A percentile compares a stretch with the other conserved stretches of the same genome.
These are phyloP conservation scores for Epichloe bromicola DNA, from an alignment of 2,329 filamentous ascomycete genomes.

Conservation along the genomic window DNA sequence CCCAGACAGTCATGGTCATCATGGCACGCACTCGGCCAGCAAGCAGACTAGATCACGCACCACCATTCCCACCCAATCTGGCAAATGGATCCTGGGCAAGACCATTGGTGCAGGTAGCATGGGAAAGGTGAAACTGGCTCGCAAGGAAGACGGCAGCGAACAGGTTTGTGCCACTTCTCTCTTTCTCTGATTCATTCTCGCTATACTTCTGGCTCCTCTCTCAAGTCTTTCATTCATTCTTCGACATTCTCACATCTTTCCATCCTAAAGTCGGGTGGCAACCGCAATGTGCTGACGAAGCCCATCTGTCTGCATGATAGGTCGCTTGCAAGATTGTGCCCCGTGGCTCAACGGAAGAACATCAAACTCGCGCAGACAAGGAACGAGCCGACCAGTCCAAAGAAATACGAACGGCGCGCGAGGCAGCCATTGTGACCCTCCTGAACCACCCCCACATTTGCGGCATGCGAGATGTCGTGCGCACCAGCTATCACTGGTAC, in stretches of 20 bases:
- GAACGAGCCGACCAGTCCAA: conserved; percentile 93
- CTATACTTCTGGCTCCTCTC: neutral
- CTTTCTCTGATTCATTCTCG: neutral
- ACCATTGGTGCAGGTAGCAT: conserved; percentile 96
- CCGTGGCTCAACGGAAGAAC: conserved; percentile 77
- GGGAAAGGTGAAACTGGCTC: conserved; percentile 95
- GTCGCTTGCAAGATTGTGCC: conserved; percentile 97
- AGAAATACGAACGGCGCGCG: conserved; percentile 85
- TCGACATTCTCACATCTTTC: neutral
- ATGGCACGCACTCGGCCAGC: conserved; percentile 23
- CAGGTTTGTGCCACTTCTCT: conserved; percentile 46
- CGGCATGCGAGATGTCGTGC: conserved; percentile 85
- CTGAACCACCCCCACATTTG: conserved; percentile 94
- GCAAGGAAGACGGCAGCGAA: conserved; percentile 79
- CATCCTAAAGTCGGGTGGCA: neutral
- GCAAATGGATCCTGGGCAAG: conserved; percentile 91
- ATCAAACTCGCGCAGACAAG: conserved; percentile 55
- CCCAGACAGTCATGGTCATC: conserved; percentile 25
- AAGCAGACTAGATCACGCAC: conserved; percentile 52
- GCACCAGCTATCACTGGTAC: conserved; percentile 98
- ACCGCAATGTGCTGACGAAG: neutral
- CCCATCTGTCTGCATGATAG: conserved; percentile 18
- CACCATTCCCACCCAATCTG: conserved; percentile 78
- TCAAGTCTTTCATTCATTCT: neutral
- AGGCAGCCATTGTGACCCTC: conserved; percentile 91